These are phyloP conservation scores for Calamus simplicifolius DNA, from an alignment of 176 grass and related monocot genomes.

Conservation along the genomic window DNA sequence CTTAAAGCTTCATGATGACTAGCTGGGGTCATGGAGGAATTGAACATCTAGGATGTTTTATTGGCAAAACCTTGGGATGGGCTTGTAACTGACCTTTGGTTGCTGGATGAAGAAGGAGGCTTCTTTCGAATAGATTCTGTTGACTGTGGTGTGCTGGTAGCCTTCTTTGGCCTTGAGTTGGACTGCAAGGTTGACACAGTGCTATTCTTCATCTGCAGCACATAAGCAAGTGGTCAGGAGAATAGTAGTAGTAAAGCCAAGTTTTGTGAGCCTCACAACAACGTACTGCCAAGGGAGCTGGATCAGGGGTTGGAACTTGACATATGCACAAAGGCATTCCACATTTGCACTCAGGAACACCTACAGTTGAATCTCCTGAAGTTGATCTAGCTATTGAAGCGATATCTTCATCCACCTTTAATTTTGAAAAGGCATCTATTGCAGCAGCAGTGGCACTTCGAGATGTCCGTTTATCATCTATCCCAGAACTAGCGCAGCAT, in stretches of 20 bases:
- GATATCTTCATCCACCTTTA: constrained; percentile 49
- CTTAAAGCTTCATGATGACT: not conserved
- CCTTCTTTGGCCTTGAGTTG: constrained; percentile 63
- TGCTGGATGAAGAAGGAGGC: constrained; percentile 43
- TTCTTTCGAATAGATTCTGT: constrained; percentile 45
- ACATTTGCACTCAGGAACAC: constrained; percentile 69
- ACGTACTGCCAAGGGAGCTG: constrained; percentile 44
- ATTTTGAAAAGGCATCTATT: constrained; percentile 58
- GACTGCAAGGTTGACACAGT: constrained; percentile 34
- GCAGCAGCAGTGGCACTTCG: constrained; percentile 16
- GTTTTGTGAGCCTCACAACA: not conserved
- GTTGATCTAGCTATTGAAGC: constrained; percentile 20
- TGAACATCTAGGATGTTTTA: not conserved
- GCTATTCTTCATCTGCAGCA: constrained; percentile 34
- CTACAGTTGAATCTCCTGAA: constrained; percentile 13
- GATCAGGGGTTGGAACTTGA: constrained; percentile 62
- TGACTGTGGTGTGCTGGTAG: constrained; percentile 36
- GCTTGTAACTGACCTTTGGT: constrained; percentile 53
- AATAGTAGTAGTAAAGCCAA: constrained; percentile 14
- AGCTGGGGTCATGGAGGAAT: not conserved
- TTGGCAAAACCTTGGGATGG: not conserved
- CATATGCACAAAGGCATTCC: constrained; percentile 99
- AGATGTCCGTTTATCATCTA: constrained; percentile 17
- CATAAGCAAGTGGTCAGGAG: not conserved
- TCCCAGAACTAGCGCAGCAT: constrained; percentile 34